Evolutionary conservation across 805 yeast species (phyloP).

Genomic region (Candida taoyuanica): DNA sequence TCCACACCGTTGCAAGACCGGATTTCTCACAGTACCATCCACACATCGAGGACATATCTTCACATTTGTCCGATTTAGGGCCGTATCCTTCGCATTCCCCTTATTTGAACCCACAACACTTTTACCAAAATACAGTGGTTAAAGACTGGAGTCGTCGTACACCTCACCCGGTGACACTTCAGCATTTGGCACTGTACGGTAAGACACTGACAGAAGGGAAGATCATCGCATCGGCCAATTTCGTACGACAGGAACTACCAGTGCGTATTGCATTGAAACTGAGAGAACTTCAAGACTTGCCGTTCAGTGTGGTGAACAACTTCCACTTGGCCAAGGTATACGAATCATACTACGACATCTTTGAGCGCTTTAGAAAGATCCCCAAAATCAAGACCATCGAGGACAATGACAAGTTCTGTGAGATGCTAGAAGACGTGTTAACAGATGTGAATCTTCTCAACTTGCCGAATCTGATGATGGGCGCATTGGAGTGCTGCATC

Average conservation of each 20-base stretch:
- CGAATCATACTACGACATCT: constrained; percentile 83
- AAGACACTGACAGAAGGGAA: constrained; percentile 71
- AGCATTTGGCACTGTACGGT: constrained; percentile 89
- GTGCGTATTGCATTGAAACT: constrained; percentile 78
- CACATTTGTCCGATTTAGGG: constrained; percentile 32
- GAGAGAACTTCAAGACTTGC: constrained; percentile 72
- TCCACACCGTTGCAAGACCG: constrained; percentile 23
- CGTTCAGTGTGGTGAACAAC: constrained; percentile 80
- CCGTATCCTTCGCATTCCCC: constrained; percentile 39
- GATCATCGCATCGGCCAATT: constrained; percentile 78
- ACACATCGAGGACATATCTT: constrained; percentile 29
- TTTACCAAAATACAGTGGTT: constrained; percentile 74
- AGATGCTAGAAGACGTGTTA: constrained; percentile 55
- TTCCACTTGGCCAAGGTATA: constrained; percentile 84
- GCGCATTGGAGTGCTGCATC: constrained; percentile 77
- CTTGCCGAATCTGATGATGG: constrained; percentile 88
- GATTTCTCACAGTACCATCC: constrained; percentile 34
- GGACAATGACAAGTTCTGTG: constrained; percentile 73
- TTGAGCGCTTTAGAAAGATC: constrained; percentile 75
- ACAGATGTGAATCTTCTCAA: constrained; percentile 74
- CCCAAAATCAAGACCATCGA: constrained; percentile 62
- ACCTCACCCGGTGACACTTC: constrained; percentile 89
- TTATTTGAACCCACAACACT: constrained; percentile 65
- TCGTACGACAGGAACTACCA: constrained; percentile 81
- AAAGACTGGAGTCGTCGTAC: constrained; percentile 54